phyloP scores from a whole-genome alignment of 202 grass and related monocot species.

The Alloteropsis angusta region DNA sequence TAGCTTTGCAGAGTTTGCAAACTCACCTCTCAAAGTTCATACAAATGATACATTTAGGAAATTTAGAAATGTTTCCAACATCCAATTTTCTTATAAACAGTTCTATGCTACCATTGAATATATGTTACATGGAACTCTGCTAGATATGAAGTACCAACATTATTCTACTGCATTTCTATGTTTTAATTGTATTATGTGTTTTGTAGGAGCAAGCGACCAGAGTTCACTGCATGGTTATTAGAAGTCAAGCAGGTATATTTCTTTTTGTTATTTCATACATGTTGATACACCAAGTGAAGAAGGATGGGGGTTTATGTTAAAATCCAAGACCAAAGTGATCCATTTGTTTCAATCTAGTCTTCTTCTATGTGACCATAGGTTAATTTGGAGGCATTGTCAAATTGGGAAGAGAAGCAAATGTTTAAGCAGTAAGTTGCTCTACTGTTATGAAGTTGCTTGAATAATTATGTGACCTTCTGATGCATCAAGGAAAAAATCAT shows the following conservation, averaged over 20 bases:
- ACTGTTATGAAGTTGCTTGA: slow-evolving; percentile 23
- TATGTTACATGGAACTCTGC: not conserved
- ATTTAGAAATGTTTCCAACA: not conserved
- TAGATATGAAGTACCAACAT: not conserved
- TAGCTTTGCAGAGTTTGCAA: not conserved
- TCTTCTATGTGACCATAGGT: slow-evolving; percentile 41
- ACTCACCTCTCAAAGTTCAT: not conserved
- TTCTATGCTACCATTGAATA: not conserved
- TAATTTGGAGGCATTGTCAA: slow-evolving; percentile 84
- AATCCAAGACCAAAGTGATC: not conserved
- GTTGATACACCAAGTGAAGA: not conserved
- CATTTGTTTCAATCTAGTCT: not conserved
- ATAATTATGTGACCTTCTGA: not conserved
- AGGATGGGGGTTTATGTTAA: not conserved
- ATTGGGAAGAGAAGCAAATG: slow-evolving; percentile 98
- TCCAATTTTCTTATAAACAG: not conserved
- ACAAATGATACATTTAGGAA: not conserved
- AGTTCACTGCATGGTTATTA: slow-evolving; percentile 88
- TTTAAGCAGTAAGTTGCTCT: slow-evolving; percentile 80
- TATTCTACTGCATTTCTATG: slow-evolving; percentile 10
- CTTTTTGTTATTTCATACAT: not conserved
- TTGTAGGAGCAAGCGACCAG: slow-evolving; percentile 87
- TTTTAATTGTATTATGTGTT: slow-evolving; percentile 10
- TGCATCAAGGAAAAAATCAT: not conserved
- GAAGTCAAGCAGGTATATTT: slow-evolving; percentile 90